Evolutionary conservation across 352 stramenopile species (phyloP).

Genomic region (Plasmopara viticola): DNA sequence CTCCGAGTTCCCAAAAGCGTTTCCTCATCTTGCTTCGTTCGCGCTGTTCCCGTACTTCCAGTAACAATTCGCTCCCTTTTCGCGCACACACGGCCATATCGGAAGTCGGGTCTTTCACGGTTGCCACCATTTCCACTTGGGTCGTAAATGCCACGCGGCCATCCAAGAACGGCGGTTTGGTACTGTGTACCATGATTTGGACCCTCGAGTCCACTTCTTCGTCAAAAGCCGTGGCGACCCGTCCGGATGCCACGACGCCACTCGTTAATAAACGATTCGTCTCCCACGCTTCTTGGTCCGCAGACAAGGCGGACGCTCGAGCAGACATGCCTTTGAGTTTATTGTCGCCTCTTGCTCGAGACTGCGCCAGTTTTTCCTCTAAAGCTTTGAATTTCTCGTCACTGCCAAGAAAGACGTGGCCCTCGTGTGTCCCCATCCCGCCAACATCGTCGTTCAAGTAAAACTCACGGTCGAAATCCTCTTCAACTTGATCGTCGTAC

Average conservation of each 20-base stretch:
- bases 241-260: conserved; percentile 82
- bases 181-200: conserved; percentile 96
- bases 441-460: conserved; percentile 91
- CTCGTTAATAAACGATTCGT: conserved; percentile 94
- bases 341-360: conserved; percentile 68
- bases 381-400: conserved; percentile 86
- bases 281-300: conserved; percentile 98
- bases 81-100: conserved; percentile 94
- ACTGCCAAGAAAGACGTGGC: conserved; percentile 89
- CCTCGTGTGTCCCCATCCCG: conserved; percentile 45
- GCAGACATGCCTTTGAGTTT: conserved; percentile 89
- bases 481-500: conserved; percentile 79
- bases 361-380: conserved; percentile 87
- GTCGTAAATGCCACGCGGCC: conserved; percentile 93
- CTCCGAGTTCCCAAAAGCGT: conserved; percentile 98
- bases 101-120: conserved; percentile 92
- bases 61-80: conserved; percentile 88
- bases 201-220: conserved; percentile 93
- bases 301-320: conserved; percentile 88
- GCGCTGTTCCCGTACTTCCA: conserved; percentile 66
- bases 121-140: conserved; percentile 92
- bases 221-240: conserved; percentile 83
- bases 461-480: conserved; percentile 93
- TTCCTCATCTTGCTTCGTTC: conserved; percentile 93
- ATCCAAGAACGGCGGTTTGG: conserved; percentile 96